A percentile compares a stretch with the other conserved stretches of the same genome.
Evolutionary conservation across 2,329 filamentous ascomycete species (phyloP).

Genomic region (Phyllosticta citrichinensis): DNA sequence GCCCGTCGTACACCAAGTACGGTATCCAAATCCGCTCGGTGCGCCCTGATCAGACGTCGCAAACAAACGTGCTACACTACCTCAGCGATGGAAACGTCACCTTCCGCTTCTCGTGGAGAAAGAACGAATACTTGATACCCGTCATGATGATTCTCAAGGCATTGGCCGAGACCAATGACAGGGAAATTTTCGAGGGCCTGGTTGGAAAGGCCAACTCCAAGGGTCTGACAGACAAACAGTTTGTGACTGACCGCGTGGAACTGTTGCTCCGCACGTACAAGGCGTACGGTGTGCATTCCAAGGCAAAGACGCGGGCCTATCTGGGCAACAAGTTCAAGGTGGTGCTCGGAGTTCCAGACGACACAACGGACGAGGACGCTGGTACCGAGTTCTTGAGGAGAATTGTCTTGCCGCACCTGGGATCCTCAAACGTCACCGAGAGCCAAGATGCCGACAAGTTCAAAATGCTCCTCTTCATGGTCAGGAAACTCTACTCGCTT

Average conservation of each 20-base stretch:
- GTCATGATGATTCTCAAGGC: constrained; percentile 97
- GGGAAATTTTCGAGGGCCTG: constrained; percentile 90
- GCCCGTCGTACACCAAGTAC: constrained; percentile 75
- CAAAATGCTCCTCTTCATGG: constrained; percentile 89
- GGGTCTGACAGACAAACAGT: constrained; percentile 70
- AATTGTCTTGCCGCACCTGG: constrained; percentile 85
- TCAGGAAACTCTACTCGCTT: constrained; percentile 85
- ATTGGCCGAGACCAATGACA: constrained; percentile 87
- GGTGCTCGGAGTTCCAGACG: constrained; percentile 73
- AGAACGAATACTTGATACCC: constrained; percentile 92
- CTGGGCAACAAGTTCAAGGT: constrained; percentile 85
- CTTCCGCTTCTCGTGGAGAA: constrained; percentile 95
- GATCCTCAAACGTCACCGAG: constrained; percentile 73
- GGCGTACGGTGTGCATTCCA: constrained; percentile 72
- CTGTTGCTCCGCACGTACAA: constrained; percentile 89
- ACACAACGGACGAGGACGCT: constrained; percentile 77
- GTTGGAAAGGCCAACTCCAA: constrained; percentile 69
- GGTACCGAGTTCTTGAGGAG: constrained; percentile 85
- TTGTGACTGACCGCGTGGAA: constrained; percentile 90
- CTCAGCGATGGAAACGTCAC: constrained; percentile 92
- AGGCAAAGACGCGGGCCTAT: constrained; percentile 71
- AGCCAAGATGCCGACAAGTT: constrained; percentile 87
- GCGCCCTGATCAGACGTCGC: constrained; percentile 92
- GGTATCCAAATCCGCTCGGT: constrained; percentile 89
- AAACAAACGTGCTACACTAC: constrained; percentile 95